Evolutionary conservation across 805 yeast species (phyloP).

Genomic region (Groenewaldozyma tartarivorans): DNA sequence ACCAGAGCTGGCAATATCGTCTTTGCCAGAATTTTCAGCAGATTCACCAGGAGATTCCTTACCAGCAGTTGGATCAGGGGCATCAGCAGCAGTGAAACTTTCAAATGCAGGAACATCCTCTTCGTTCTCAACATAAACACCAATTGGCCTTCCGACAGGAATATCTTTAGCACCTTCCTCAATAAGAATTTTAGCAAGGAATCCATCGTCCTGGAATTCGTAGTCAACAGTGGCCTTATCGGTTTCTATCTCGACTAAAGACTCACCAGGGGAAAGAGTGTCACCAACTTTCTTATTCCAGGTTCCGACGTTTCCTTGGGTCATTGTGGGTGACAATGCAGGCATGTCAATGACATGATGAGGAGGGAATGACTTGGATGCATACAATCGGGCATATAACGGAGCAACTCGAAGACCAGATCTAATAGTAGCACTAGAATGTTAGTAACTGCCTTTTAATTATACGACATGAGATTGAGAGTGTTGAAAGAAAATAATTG

Average conservation of each 20-base stretch:
- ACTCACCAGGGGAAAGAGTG: conserved; percentile 80
- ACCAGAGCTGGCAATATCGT: conserved; percentile 27
- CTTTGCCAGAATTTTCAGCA: conserved; percentile 31
- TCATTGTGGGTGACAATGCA: conserved; percentile 99
- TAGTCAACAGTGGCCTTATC: conserved; percentile 98
- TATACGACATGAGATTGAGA: too few relatives aligned
- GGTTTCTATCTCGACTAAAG: conserved; percentile 93
- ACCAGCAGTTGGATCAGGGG: conserved; percentile 43
- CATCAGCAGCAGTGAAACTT: conserved; percentile 75
- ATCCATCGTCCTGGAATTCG: conserved; percentile 96
- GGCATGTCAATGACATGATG: conserved; percentile 95
- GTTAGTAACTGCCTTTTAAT: too few relatives aligned
- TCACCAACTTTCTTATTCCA: conserved; percentile 94
- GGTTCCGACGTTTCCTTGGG: conserved; percentile 81
- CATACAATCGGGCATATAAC: conserved; percentile 25
- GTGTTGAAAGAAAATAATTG: neutral
- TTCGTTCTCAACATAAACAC: conserved; percentile 85
- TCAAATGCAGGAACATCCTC: conserved; percentile 82
- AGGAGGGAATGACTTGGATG: conserved; percentile 50
- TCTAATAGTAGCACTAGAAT: too few relatives aligned
- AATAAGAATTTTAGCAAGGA: conserved; percentile 74
- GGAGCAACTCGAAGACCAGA: too few relatives aligned
- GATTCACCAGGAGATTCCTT: conserved; percentile 12
- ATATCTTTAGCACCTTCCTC: conserved; percentile 82
- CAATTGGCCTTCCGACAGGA: conserved; percentile 93